A percentile compares a stretch with the other conserved stretches of the same genome.
Evolutionary conservation across 257 asterid species (phyloP).

Genomic region (Solanum sparsipilum): DNA sequence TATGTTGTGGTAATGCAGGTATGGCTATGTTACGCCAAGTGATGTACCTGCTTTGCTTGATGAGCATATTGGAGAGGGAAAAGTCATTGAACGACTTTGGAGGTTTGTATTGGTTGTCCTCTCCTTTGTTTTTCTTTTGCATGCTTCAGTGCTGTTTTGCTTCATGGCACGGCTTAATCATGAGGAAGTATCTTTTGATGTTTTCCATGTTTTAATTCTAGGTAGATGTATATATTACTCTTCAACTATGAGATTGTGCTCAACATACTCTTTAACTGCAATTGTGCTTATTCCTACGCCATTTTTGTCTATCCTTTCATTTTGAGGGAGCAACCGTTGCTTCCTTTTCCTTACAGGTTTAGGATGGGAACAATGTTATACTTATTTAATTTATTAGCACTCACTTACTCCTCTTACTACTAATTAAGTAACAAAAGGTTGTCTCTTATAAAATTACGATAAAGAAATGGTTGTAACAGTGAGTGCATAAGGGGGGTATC

Average conservation of each 20-base stretch:
- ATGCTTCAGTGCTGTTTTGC: not conserved
- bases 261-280: not conserved
- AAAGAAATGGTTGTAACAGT: not conserved
- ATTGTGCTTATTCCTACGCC: not conserved
- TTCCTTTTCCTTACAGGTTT: not conserved
- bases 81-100: slow-evolving; percentile 72
- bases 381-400: not conserved
- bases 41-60: slow-evolving; percentile 82
- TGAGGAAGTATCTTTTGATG: not conserved
- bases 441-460: not conserved
- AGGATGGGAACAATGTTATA: not conserved
- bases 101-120: slow-evolving; percentile 39
- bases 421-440: not conserved
- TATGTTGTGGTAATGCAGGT: slow-evolving; percentile 48
- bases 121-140: not conserved
- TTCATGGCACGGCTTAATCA: not conserved
- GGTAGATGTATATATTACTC: not conserved
- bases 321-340: not conserved
- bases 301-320: not conserved
- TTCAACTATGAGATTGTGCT: not conserved
- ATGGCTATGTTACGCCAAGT: slow-evolving; percentile 86
- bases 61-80: slow-evolving; percentile 72
- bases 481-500: not conserved
- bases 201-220: not conserved
- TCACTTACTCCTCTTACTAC: not conserved